These are phyloP conservation scores for Pseudogymnoascus sp. DNA, from an alignment of 2,329 filamentous ascomycete species.

Conservation along the genomic window DNA sequence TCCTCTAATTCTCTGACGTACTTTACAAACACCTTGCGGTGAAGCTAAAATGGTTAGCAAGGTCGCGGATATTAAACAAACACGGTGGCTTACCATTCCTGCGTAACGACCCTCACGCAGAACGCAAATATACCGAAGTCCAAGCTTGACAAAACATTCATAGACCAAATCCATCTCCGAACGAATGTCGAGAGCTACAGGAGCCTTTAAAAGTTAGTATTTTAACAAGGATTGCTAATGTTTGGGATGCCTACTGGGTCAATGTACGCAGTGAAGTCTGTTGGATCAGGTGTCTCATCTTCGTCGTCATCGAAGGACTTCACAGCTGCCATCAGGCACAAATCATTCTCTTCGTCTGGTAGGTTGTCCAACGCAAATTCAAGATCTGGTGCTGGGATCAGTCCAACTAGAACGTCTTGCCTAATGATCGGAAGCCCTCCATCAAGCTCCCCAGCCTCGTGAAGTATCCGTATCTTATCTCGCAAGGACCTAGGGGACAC, in stretches of 20 bases:
- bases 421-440: constrained; percentile 83
- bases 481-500: constrained; percentile 71
- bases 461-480: constrained; percentile 69
- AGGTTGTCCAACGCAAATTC: constrained; percentile 87
- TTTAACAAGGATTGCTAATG: not conserved
- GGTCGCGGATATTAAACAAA: not conserved
- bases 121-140: constrained; percentile 86
- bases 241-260: constrained; percentile 56
- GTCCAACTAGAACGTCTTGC: constrained; percentile 69
- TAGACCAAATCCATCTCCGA: constrained; percentile 93
- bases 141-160: constrained; percentile 91
- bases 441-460: constrained; percentile 81
- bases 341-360: constrained; percentile 58
- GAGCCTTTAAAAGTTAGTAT: constrained; percentile 45
- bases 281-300: constrained; percentile 51
- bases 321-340: constrained; percentile 75
- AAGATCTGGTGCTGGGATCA: constrained; percentile 89
- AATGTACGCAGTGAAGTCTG: constrained; percentile 84
- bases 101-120: constrained; percentile 75
- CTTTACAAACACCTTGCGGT: constrained; percentile 95
- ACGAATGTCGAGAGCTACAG: constrained; percentile 77
- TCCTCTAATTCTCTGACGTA: constrained; percentile 81
- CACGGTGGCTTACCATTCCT: constrained; percentile 59
- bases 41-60: constrained; percentile 43
- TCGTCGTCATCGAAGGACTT: constrained; percentile 56